Evolutionary conservation across 495 filamentous ascomycete genomes (phyloP), one percentile per base, ranked within the genome.

Genomic region (Endocarpon pusillum): DNA sequence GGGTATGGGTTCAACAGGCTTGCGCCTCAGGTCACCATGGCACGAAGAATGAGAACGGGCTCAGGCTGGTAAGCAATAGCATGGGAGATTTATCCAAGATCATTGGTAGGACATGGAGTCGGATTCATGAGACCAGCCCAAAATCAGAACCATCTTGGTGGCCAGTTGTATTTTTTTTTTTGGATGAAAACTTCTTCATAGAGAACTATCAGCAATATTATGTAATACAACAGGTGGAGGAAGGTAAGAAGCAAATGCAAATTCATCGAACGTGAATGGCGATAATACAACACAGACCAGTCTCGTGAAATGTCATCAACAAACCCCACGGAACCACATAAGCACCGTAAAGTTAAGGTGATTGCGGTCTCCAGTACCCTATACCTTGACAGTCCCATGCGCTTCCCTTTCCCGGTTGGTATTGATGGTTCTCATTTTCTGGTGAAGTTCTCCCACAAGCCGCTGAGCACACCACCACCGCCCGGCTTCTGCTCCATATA

Each of bases 401-500:
- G 12, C 12, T 25, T 25, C 23, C 23, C 23, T 25, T 25, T 8
- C 8, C 12, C 8, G 12, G 12, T 8, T 12, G 8, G 23, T 25
- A 25, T 25, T 8, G 12, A 25, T 25, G 23, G 23, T 25, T 25
- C 12, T 25, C 12, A 12, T 17, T 5, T 31, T n/a, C n/a, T n/a
- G n/a, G n/a, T n/a, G n/a, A n/a, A 31, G 12, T 31, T 31, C 12
- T 31, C 19, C 28, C 28, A 31, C 7, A 17, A n/a, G 12, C 19
- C 19, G 28, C 28, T 31, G 12, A 31, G 28, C 12, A 31, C 4
- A 6, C 28, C 28, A 5, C 28, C 28, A 5, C 12, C 14, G 5
- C 28, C 28, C 12, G 28, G 28, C 28, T 31, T 31, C 28, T 31
- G 28, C 28, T 31, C 28, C 28, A 31, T 7, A 17, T 15, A 31